Percentiles rank a stretch among this genome's conserved stretches.
phyloP scores from a whole-genome alignment of 208 protist species.

The Crithidia bombi region DNA sequence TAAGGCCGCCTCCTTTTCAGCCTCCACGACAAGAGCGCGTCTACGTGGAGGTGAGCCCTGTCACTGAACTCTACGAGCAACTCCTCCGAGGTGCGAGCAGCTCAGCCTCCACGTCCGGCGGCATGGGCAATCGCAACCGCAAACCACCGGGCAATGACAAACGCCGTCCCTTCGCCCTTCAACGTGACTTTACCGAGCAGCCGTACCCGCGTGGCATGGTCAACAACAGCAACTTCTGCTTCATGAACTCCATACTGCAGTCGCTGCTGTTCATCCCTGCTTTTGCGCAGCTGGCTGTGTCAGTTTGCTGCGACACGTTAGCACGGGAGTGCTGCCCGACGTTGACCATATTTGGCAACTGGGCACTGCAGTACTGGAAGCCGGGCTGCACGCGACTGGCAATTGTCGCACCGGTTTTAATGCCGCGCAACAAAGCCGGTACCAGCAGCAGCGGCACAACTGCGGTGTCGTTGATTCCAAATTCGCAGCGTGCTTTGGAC shows the following conservation, averaged over 20 bases:
- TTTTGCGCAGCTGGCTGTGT: slow-evolving; percentile 72
- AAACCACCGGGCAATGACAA: neutral
- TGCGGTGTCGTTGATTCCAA: neutral
- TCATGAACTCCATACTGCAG: slow-evolving; percentile 85
- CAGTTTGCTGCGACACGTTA: slow-evolving; percentile 32
- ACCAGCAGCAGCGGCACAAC: neutral
- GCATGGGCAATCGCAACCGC: neutral
- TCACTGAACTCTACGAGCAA: slow-evolving; percentile 24
- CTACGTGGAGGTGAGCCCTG: slow-evolving; percentile 10
- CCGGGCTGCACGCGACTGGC: slow-evolving; percentile 34
- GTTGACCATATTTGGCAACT: slow-evolving; percentile 58
- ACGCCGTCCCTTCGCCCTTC: slow-evolving; percentile 27
- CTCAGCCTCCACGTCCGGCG: neutral
- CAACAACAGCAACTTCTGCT: slow-evolving; percentile 87
- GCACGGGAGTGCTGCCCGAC: slow-evolving; percentile 46
- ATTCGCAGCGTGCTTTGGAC: slow-evolving; percentile 33
- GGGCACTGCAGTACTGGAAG: slow-evolving; percentile 79
- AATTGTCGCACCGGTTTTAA: slow-evolving; percentile 15
- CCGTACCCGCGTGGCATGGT: slow-evolving; percentile 67
- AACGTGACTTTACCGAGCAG: slow-evolving; percentile 35
- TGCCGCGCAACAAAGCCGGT: neutral
- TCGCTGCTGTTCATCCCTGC: slow-evolving; percentile 63
- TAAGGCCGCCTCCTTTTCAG: neutral
- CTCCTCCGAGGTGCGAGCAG: neutral
- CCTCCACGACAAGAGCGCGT: slow-evolving; percentile 27